phyloP scores from a whole-genome alignment of 306 rosid genomes.

The Rosa lucieae region DNA sequence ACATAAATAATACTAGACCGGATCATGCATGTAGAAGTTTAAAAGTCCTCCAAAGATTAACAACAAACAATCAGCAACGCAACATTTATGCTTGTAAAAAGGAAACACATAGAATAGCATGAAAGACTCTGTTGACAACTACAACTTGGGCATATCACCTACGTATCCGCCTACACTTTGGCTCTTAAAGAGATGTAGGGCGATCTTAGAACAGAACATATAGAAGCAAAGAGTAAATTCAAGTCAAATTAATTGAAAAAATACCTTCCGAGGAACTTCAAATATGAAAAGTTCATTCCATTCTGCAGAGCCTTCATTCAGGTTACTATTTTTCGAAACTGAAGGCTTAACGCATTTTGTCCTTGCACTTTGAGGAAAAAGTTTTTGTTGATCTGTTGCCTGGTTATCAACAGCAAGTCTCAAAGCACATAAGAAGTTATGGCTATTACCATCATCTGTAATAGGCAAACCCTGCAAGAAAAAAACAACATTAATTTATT shows the following conservation, averaged over 20 bases:
- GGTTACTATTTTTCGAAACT: conserved; percentile 37
- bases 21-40: neutral
- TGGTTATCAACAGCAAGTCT: conserved; percentile 81
- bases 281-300: conserved; percentile 97
- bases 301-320: conserved; percentile 65
- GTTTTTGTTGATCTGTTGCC: conserved; percentile 86
- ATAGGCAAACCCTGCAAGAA: conserved; percentile 73
- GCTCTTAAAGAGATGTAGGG: neutral
- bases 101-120: neutral
- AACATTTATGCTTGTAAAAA: neutral
- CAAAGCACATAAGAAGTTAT: conserved; percentile 94
- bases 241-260: neutral
- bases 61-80: neutral
- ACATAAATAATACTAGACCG: neutral
- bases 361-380: conserved; percentile 99
- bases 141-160: neutral
- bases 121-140: neutral
- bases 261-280: conserved; percentile 90
- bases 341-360: conserved; percentile 90
- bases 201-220: neutral
- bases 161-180: neutral
- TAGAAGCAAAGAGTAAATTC: neutral
- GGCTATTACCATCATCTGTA: conserved; percentile 87
- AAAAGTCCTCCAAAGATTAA: neutral
- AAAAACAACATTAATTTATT: conserved; percentile 13